Evolutionary conservation across 2,329 filamentous ascomycete species (phyloP), one percentile per base, ranked within the genome.

Genomic region (Claviceps humidiphila): DNA sequence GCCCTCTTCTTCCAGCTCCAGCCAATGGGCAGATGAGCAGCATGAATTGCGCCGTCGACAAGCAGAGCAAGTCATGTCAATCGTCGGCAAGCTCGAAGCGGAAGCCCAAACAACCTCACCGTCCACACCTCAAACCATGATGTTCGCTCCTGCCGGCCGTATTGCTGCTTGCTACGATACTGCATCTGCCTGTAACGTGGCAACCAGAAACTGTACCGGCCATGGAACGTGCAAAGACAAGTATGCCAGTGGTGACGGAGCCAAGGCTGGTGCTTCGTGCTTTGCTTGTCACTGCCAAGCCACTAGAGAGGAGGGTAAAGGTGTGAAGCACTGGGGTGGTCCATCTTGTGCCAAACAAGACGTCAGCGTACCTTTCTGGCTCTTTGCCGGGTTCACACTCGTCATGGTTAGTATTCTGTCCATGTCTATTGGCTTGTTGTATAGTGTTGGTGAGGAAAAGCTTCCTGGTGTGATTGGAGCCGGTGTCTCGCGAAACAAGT

Each of bases 381-480:
- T 98, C 49, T 82, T 98, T 60, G 78, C 80, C 13, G 81, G 84
- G 7, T 85, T 93, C 60, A 84, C 80, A 4, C 71, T 96, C 47
- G 69, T 82, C 40, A 73, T 94, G 56, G 70, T 93, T 1, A 77
- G 80, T 47, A 69, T 87, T 40, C 70, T 94, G 30, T 75, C 74
- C 40, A 83, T 85, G 64, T 82, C 81, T 11, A 83, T 97, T 59
- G 81, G 84, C 5, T 73, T 95, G 75, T 68, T 98, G 51, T 93
- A 85, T 68, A 83, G 74, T 56, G 87, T 97, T 62, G 93, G 91
- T 38, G 80, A 86, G 66, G 83, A 95, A 72, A 85, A 89, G 69
- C 74, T 97, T 57, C 93, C 93, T 0, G 89, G 89, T 60, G 91
- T 98, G 8, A 90, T 98, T 67, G 89, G 89, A n/a, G 93, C 93